Percentiles rank a stretch among this genome's conserved stretches.
phyloP scores from a whole-genome alignment of 225 moss, liverwort and hornwort genomes.

The Neckera pumila region DNA sequence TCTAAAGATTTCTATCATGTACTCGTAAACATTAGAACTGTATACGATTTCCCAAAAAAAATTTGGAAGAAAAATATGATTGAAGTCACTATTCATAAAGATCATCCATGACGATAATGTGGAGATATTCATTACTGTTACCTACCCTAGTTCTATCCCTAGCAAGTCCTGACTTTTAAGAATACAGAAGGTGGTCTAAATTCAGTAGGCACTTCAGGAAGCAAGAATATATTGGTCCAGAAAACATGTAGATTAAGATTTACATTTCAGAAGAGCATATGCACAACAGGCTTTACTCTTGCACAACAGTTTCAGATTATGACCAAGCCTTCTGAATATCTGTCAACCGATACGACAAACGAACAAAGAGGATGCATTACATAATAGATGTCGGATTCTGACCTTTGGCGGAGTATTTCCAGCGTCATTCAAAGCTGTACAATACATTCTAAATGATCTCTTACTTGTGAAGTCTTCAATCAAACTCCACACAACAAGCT shows the following conservation, averaged over 20 bases:
- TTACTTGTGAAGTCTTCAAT: not conserved
- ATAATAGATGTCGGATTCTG: not conserved
- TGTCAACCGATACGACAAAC: not conserved
- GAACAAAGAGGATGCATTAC: not conserved
- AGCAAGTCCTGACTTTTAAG: not conserved
- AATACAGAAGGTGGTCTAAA: not conserved
- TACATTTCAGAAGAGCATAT: not conserved
- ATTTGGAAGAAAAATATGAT: not conserved
- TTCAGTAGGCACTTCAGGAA: not conserved
- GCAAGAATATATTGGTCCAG: not conserved
- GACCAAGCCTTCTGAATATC: not conserved
- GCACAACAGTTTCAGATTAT: not conserved
- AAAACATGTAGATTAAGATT: not conserved
- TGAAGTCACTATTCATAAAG: not conserved
- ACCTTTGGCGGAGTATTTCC: not conserved
- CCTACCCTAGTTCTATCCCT: not conserved
- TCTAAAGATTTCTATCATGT: not conserved
- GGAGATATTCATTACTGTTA: too few relatives aligned
- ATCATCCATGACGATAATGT: not conserved
- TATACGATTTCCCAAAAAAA: not conserved
- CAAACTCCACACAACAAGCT: not conserved
- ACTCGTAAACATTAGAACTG: not conserved
- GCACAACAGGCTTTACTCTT: not conserved
- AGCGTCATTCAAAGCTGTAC: not conserved
- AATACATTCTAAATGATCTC: slow-evolving; percentile 16